Evolutionary conservation across 495 filamentous ascomycete species (phyloP), one percentile per base, ranked within the genome.

Genomic region (Hypoxylon trugodes): DNA sequence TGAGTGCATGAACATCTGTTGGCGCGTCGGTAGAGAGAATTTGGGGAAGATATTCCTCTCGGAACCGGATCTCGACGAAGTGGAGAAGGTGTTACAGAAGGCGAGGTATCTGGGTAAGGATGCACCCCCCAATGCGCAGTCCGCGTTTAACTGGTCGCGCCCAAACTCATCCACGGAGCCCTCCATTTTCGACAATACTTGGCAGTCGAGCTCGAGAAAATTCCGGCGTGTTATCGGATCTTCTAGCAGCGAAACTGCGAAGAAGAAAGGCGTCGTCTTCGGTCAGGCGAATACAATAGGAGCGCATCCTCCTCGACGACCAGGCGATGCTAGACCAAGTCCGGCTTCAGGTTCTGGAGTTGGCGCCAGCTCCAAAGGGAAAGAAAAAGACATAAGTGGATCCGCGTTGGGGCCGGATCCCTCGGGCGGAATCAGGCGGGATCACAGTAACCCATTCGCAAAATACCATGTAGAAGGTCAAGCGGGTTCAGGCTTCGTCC

Each of bases 1-100:
- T 50, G 52, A 61, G 5, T 72, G 35, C 57, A 33, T 61, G 19
- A 1, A 0, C 2, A 33, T 57, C 37, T n/a, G n/a, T n/a, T n/a
- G n/a, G n/a, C n/a, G n/a, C n/a, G n/a, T n/a, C n/a, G n/a, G n/a
- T n/a, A n/a, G n/a, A n/a, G n/a, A n/a, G n/a, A n/a, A n/a, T n/a
- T n/a, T n/a, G n/a, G n/a, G n/a, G n/a, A n/a, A n/a, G n/a, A n/a
- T n/a, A n/a, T n/a, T n/a, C n/a, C n/a, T n/a, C n/a, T n/a, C n/a
- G 28, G 28, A 10, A 10, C 28, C 13, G 32, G 32, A 4, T 12
- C 3, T 4, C 3, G 32, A 35, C 4, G 32, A 4, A 8, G 3
- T 35, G 32, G 9, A 3, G 32, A 35, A 35, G 32, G 32, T 35
- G 13, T 4, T 35, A 35, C 3, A 10, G 9, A 12, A 35, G 4